phyloP scores from a whole-genome alignment of 306 rosid genomes.

The Prinsepia uniflora region DNA sequence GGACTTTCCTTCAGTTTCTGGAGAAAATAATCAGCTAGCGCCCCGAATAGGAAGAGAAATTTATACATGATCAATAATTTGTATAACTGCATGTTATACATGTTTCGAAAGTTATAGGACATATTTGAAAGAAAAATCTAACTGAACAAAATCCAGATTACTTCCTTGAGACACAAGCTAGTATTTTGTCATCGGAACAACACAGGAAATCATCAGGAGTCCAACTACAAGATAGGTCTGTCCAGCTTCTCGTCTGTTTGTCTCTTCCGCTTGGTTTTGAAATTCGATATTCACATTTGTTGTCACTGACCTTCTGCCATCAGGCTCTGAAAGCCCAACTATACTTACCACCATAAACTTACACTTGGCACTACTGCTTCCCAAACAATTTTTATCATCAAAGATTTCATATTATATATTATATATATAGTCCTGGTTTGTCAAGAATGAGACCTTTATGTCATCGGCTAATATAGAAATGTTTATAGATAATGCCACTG shows the following conservation, averaged over 20 bases:
- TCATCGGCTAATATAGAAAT: no score
- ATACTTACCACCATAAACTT: no score
- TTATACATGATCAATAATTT: slow-evolving; percentile 25
- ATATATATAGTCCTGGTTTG: no score
- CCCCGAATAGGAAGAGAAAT: no score
- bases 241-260: slow-evolving; percentile 74
- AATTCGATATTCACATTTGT: slow-evolving; percentile 88
- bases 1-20: no score
- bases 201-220: slow-evolving; percentile 84
- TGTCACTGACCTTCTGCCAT: slow-evolving; percentile 69
- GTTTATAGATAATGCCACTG: background rate
- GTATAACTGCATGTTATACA: slow-evolving; percentile 51
- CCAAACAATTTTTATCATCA: no score
- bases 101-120: slow-evolving; percentile 27
- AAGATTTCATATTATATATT: no score
- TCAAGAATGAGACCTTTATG: no score
- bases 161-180: slow-evolving; percentile 93
- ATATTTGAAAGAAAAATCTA: slow-evolving; percentile 24
- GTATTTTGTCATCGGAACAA: slow-evolving; percentile 97
- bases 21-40: no score
- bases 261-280: slow-evolving; percentile 74
- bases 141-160: slow-evolving; percentile 23
- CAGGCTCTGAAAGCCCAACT: slow-evolving; percentile 84
- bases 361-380: no score
- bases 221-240: slow-evolving; percentile 94